Evolutionary conservation across 768 basidiomycete genomes (phyloP).

Genomic region (Tulasnella sp.): DNA sequence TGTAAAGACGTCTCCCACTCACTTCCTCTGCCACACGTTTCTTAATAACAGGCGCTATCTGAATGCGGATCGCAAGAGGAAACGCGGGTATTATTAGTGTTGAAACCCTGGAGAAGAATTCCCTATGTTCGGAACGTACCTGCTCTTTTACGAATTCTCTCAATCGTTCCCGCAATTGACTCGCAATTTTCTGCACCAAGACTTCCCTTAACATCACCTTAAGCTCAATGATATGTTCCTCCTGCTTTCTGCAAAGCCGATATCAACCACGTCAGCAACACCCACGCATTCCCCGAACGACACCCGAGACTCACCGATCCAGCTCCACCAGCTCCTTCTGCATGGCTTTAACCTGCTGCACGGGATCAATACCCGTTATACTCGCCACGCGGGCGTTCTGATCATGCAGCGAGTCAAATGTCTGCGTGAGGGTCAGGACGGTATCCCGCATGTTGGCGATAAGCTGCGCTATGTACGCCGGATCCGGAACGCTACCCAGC

Average conservation of each 20-base stretch:
- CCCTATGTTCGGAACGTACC: too few species aligned
- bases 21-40: not conserved
- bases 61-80: not conserved
- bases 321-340: not conserved
- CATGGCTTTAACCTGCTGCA: not conserved
- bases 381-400: not conserved
- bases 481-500: not conserved
- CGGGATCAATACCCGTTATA: not conserved
- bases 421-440: not conserved
- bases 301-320: not conserved
- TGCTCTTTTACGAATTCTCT: not conserved
- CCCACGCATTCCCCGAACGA: not conserved
- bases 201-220: not conserved
- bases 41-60: not conserved
- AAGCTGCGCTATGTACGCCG: not conserved
- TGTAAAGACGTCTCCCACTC: not conserved
- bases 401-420: not conserved
- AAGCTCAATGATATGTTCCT: not conserved
- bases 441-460: not conserved
- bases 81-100: not conserved
- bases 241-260: not conserved
- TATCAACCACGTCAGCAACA: not conserved
- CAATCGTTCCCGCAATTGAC: not conserved
- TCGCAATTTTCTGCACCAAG: not conserved
- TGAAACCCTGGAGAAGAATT: too few species aligned